A percentile compares a stretch with the other conserved stretches of the same genome.
phyloP scores from a whole-genome alignment of 2,329 filamentous ascomycete species.

The Albophoma yamanashiensis region DNA sequence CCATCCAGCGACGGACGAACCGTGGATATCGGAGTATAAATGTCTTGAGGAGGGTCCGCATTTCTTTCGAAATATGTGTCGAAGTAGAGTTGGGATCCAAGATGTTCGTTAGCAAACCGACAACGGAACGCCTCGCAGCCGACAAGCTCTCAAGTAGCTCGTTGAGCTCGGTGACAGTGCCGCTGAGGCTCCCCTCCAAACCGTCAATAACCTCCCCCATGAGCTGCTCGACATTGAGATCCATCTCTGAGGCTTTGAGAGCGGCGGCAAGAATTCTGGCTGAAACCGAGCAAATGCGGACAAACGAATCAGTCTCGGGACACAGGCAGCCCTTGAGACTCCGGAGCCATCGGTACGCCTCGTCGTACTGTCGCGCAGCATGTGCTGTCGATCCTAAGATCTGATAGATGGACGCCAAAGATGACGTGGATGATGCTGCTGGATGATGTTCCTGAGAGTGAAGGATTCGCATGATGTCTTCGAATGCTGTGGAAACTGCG shows the following conservation, averaged over 20 bases:
- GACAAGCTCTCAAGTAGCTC: slow-evolving; percentile 49
- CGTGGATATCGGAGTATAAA: slow-evolving; percentile 49
- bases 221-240: slow-evolving; percentile 27
- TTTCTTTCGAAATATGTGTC: slow-evolving; percentile 5
- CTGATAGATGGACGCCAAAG: slow-evolving; percentile 39
- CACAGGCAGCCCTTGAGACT: slow-evolving; percentile 30
- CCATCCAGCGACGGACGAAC: slow-evolving; percentile 51
- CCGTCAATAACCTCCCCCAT: slow-evolving; percentile 39
- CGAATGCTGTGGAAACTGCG: slow-evolving; percentile 19
- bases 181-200: slow-evolving; percentile 48
- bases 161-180: slow-evolving; percentile 48
- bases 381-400: slow-evolving; percentile 39
- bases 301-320: slow-evolving; percentile 31
- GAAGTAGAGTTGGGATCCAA: slow-evolving; percentile 9
- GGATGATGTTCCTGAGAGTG: slow-evolving; percentile 21
- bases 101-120: slow-evolving; percentile 31
- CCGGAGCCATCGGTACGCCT: slow-evolving; percentile 45
- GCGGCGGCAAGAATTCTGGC: slow-evolving; percentile 45
- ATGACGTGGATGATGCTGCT: slow-evolving; percentile 26
- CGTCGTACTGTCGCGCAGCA: slow-evolving; percentile 31
- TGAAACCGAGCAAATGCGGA: slow-evolving; percentile 38
- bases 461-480: slow-evolving; percentile 21
- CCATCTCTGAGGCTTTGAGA: slow-evolving; percentile 31
- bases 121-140: slow-evolving; percentile 40
- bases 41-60: slow-evolving; percentile 35